phyloP scores from a whole-genome alignment of 2,329 filamentous ascomycete genomes.

The Torrubiellomyces zombiae region DNA sequence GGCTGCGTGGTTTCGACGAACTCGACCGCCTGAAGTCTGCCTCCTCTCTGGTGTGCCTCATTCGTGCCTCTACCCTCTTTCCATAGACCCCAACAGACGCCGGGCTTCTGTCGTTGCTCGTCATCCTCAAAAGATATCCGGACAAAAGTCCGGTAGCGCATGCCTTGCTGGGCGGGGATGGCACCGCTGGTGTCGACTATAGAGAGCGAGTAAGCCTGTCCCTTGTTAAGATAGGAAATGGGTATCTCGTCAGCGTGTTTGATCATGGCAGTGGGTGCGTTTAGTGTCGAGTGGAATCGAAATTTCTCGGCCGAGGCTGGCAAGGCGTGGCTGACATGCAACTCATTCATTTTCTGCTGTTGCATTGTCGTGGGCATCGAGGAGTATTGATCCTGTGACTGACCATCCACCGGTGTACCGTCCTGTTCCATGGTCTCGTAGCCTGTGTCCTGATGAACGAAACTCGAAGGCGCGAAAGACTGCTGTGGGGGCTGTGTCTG shows the following conservation, averaged over 20 bases:
- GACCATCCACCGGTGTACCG: constrained; percentile 24
- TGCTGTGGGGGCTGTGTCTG: constrained; percentile 38
- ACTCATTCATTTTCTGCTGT: constrained; percentile 27
- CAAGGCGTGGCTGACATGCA: constrained; percentile 27
- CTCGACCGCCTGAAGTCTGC: constrained; percentile 86
- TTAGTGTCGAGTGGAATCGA: constrained; percentile 76
- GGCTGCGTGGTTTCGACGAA: constrained; percentile 57
- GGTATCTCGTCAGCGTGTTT: constrained; percentile 81
- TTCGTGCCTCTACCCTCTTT: constrained; percentile 93
- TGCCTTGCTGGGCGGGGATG: constrained; percentile 38
- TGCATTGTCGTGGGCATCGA: constrained; percentile 46
- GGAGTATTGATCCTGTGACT: too few relatives aligned
- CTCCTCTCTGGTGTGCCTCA: constrained; percentile 84
- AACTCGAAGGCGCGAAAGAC: constrained; percentile 61
- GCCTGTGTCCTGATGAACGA: constrained; percentile 63
- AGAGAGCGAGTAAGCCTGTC: constrained; percentile 79
- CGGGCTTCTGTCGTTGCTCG: constrained; percentile 70
- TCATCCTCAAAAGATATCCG: constrained; percentile 97
- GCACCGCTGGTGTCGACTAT: constrained; percentile 60
- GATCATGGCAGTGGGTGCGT: constrained; percentile 93
- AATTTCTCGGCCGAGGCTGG: constrained; percentile 53
- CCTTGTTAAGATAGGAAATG: constrained; percentile 96
- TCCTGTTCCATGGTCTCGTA: constrained; percentile 71
- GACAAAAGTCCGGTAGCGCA: constrained; percentile 75
- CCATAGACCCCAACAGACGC: constrained; percentile 75